Evolutionary conservation across 768 basidiomycete genomes (phyloP), one percentile per base, ranked within the genome.

Genomic region (Lentinula raphanica): DNA sequence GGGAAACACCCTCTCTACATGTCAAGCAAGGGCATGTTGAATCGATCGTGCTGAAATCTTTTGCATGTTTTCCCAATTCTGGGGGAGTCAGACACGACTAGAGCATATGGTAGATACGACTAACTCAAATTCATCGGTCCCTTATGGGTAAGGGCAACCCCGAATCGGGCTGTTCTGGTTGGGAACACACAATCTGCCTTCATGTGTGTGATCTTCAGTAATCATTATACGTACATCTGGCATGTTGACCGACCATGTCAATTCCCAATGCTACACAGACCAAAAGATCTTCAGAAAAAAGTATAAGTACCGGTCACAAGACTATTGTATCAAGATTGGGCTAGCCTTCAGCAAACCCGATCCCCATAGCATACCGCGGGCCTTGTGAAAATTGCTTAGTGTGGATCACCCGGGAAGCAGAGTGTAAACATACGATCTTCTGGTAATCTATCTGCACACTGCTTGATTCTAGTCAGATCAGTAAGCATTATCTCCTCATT

Each of bases 101-200:
- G 28, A 17, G 12, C 15, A 42, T 42, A 23, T 19, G 38, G 17
- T 45, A 19, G 8, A 40, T 35, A 54, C 56, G 8, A 66, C 81
- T 50, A 61, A 92, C 92, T 84, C 23, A 95, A 80, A 69, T 95
- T 95, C 17, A 96, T 65, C 4, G 92, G 92, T 0, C 93, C 93
- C 3, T 72, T 78, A 65, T 85, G 83, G 9, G 94, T 95, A 58
- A 96, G 70, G 5, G 94, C 93, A 15, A 95, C 88, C 2, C 93
- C 93, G 69, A 95, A 95, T 28, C 93, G 82, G 36, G 93, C 94
- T 0, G 94, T 95, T 59, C 94, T 82, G 1, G 93, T 96, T 31
- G 93, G 94, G 65, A 94, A 95, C 11, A 96, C 93, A 61, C 93
- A 96, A 68, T 96, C 93, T 0, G 92, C 92, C 91, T 92, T 59